Evolutionary conservation across 148 eudicot genomes (phyloP).

Genomic region (Gaultheria prostrata): DNA sequence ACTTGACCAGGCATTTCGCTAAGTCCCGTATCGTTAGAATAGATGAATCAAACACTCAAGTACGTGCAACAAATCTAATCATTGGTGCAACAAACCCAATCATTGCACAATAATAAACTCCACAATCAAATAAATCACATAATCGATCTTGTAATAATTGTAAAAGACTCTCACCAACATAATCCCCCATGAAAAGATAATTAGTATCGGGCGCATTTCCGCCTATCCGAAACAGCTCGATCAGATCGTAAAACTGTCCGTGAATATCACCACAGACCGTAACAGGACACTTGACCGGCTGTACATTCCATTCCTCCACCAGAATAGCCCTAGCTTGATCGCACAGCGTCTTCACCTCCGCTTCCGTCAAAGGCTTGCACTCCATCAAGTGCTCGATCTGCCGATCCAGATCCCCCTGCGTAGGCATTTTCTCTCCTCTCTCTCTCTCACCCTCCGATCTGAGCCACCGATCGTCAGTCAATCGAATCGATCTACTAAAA

Average conservation of each 20-base stretch:
- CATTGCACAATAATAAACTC: neutral
- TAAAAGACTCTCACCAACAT: conserved; percentile 72
- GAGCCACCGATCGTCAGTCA: conserved; percentile 15
- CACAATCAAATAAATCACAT: neutral
- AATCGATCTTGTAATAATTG: neutral
- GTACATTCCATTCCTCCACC: conserved; percentile 95
- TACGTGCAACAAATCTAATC: neutral
- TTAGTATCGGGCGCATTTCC: conserved; percentile 91
- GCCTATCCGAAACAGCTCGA: conserved; percentile 88
- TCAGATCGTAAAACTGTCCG: conserved; percentile 87
- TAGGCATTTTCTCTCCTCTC: conserved; percentile 41
- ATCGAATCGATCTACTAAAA: conserved; percentile 14
- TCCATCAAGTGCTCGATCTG: conserved; percentile 91
- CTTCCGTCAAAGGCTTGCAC: conserved; percentile 78
- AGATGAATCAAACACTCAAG: neutral
- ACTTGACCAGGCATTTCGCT: too few relatives aligned
- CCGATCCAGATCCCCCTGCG: conserved; percentile 76
- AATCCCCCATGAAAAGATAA: conserved; percentile 93
- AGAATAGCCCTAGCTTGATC: conserved; percentile 86
- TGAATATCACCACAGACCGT: conserved; percentile 97
- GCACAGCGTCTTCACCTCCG: conserved; percentile 76
- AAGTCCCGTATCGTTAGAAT: neutral
- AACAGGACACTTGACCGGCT: conserved; percentile 91
- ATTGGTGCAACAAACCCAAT: neutral
- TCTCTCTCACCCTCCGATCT: conserved; percentile 19